Percentiles rank a stretch among this genome's conserved stretches.
These are phyloP conservation scores for Sugiyamaella pinicola DNA, from an alignment of 1,139 yeast genomes.

Conservation along the genomic window DNA sequence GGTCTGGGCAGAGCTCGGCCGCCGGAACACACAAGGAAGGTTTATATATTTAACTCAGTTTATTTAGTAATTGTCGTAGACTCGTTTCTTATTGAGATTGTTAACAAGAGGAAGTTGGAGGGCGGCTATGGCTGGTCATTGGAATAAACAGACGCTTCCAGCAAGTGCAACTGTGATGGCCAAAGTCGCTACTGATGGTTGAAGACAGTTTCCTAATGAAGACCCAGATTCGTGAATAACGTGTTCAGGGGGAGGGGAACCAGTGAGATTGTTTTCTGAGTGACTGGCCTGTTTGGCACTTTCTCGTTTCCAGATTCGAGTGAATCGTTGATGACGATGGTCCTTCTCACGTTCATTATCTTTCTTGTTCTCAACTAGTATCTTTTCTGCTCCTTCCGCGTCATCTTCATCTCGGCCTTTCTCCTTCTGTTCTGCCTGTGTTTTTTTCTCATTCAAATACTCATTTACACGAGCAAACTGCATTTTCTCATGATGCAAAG, in stretches of 20 bases:
- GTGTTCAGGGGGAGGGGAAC: neutral
- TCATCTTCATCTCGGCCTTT: conserved; percentile 65
- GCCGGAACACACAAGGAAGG: too few relatives aligned
- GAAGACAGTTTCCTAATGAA: conserved; percentile 3
- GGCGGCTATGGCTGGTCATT: neutral
- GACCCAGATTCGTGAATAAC: neutral
- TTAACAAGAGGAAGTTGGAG: too few relatives aligned
- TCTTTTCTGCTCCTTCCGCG: conserved; percentile 52
- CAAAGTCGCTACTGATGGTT: conserved; percentile 10
- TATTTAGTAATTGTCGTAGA: neutral
- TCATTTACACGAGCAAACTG: neutral
- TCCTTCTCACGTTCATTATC: conserved; percentile 42
- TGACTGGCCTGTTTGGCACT: neutral
- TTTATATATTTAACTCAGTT: too few relatives aligned
- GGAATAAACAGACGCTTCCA: conserved; percentile 2
- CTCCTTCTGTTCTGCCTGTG: conserved; percentile 72
- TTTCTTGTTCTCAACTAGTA: conserved; percentile 54
- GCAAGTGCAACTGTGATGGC: conserved; percentile 5
- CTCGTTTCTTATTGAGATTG: too few relatives aligned
- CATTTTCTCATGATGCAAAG: neutral
- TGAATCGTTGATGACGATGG: neutral
- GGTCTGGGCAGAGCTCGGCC: too few relatives aligned
- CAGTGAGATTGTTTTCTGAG: neutral
- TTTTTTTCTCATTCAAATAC: neutral
- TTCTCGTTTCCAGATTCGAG: neutral